Evolutionary conservation across 441 rosid species (phyloP).

Genomic region (Pelargonium fulgidum): DNA sequence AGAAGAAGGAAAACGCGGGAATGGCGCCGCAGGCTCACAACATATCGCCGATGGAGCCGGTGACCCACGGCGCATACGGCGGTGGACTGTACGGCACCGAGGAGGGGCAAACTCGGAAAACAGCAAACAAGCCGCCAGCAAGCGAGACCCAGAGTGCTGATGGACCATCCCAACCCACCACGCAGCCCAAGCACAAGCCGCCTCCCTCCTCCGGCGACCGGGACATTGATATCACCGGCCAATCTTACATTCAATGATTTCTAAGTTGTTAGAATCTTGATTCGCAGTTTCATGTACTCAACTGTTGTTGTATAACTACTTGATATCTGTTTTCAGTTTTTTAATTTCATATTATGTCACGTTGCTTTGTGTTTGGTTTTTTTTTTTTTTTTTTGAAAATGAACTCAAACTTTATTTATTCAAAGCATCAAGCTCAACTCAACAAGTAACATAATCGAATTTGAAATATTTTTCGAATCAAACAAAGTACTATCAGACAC

Average conservation of each 20-base stretch:
- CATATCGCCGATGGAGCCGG: slow-evolving; percentile 41
- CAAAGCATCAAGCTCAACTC: no score
- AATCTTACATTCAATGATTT: slow-evolving; percentile 64
- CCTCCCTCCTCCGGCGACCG: slow-evolving; percentile 59
- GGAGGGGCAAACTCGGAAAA: slow-evolving; percentile 16
- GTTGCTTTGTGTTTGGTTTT: no score
- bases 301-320: no score
- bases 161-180: slow-evolving; percentile 32
- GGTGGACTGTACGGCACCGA: slow-evolving; percentile 55
- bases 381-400: no score
- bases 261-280: no score
- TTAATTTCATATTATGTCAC: no score
- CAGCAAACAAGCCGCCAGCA: slow-evolving; percentile 47
- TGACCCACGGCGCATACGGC: slow-evolving; percentile 51
- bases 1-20: not conserved
- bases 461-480: no score
- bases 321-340: no score
- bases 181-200: slow-evolving; percentile 38
- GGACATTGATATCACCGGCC: slow-evolving; percentile 54
- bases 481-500: no score
- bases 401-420: no score
- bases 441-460: no score
- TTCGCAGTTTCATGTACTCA: no score
- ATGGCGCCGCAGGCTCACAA: slow-evolving; percentile 31
- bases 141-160: slow-evolving; percentile 61